Evolutionary conservation across 768 basidiomycete genomes (phyloP).

Genomic region (Pleurotus salmoneostramineus): DNA sequence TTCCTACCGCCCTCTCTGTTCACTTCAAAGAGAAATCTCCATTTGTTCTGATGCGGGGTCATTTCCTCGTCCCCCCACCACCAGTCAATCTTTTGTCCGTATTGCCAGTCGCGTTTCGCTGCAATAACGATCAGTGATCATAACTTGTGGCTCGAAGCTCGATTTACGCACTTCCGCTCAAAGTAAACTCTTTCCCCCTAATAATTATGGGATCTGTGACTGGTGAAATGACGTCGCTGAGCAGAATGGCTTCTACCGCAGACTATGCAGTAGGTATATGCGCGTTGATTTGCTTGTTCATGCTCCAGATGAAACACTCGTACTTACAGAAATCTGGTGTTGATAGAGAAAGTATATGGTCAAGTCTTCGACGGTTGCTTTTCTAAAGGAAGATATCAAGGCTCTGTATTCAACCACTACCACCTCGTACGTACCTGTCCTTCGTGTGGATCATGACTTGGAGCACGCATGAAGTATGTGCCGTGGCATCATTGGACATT

Average conservation of each 20-base stretch:
- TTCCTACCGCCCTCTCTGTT: too few species aligned
- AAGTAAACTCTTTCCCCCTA: too few species aligned
- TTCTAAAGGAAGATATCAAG: constrained; percentile 4
- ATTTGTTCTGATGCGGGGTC: neutral
- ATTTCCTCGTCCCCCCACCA: neutral
- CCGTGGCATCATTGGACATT: neutral
- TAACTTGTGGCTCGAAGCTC: too few species aligned
- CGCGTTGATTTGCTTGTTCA: neutral
- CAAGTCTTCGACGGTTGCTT: constrained; percentile 19
- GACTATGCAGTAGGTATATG: constrained; percentile 15
- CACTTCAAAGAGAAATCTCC: constrained; percentile 2
- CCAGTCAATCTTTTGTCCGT: neutral
- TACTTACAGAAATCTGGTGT: constrained; percentile 31
- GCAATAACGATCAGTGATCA: neutral
- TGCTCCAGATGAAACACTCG: neutral
- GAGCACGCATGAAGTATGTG: constrained; percentile 16
- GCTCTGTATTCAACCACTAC: neutral
- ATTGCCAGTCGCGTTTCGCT: neutral
- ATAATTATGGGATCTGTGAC: too few species aligned
- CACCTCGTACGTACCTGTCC: constrained; percentile 14
- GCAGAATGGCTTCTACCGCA: constrained; percentile 27
- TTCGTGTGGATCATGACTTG: constrained; percentile 29
- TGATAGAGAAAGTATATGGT: constrained; percentile 24
- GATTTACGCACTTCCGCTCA: too few species aligned
- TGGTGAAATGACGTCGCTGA: constrained; percentile 20